Base-by-base conservation (phyloP, 2,329 filamentous ascomycete species). In the Pseudogymnoascus sp. region DNA sequence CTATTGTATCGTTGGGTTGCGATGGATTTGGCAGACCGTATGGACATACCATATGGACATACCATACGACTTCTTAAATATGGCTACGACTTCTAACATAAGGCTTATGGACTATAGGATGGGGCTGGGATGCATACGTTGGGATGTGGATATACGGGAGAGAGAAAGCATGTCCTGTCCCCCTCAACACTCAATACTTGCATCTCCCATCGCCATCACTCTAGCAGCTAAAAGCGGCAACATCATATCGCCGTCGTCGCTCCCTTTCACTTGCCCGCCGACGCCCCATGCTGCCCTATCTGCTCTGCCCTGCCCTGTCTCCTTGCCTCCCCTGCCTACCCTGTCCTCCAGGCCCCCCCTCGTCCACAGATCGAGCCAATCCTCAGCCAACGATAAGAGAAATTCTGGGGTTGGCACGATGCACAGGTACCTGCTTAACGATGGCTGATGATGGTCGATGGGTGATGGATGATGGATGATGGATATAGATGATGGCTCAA, bases 341-440 rank as follows among this genome's bases (percentile, higher is more conserved):
- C 43, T 50, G 5, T 7, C 22, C 33, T 28, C 47, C 47, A 18
- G 47, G 30, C 30, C 30, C 30, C 30, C 28, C n/a, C n/a, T 33
- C 47, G 22, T 50, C 47, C n/a, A 1, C n/a, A 54, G 47, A 54
- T 54, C 28, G 47, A 30, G 5, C 47, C 47, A 54, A 54, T 54
- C 25, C 47, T 16, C 47, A 2, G n/a, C 28, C 25, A 4, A 33
- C 47, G 47, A 54, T 54, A 54, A 54, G 25, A n/a, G 6, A 54
- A 33, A 12, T 14, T n/a, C 47, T 18, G 28, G 47, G 47, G n/a
- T 54, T 54, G 28, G 30, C 47, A 33, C 33, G 47, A 9, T 33
- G 47, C n/a, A 50, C 47, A 54, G 28, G 47, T 54, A 54, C 47
- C 47, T 54, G 47, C 47, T 54, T 54, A n/a, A 54, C 47, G 6